These are phyloP conservation scores for Solanum chilense DNA, from an alignment of 257 asterid species.

Conservation along the genomic window DNA sequence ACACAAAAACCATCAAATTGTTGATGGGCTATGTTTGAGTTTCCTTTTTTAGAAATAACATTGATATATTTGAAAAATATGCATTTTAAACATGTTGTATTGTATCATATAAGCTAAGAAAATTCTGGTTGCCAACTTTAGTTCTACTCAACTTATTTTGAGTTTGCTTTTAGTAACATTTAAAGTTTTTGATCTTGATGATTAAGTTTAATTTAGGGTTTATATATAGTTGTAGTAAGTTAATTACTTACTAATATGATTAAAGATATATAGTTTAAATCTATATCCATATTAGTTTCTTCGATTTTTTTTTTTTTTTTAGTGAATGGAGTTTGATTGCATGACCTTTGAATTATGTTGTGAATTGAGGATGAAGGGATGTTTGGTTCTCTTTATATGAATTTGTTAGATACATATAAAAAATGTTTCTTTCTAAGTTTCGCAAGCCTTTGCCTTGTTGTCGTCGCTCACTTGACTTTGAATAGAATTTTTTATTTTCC, in stretches of 20 bases:
- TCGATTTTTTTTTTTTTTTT: too few relatives aligned
- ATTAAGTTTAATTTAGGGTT: background rate
- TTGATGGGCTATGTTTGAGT: background rate
- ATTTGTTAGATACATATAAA: too few relatives aligned
- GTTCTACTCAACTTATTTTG: background rate
- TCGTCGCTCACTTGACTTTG: background rate
- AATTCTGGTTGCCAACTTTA: background rate
- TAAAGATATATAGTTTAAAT: too few relatives aligned
- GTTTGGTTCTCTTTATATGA: too few relatives aligned
- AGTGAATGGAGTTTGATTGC: too few relatives aligned
- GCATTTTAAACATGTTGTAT: background rate
- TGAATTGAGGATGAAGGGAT: too few relatives aligned
- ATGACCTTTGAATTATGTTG: too few relatives aligned
- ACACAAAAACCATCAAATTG: background rate
- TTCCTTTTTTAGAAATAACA: background rate
- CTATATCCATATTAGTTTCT: too few relatives aligned
- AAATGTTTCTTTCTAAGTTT: too few relatives aligned
- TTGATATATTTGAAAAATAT: background rate
- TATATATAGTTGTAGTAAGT: too few relatives aligned
- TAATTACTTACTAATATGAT: too few relatives aligned
- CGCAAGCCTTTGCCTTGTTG: background rate
- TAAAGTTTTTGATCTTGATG: background rate
- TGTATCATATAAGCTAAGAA: background rate
- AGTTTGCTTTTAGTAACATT: background rate
- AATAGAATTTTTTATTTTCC: too few relatives aligned